These are phyloP conservation scores for Pisolithus thermaeus DNA, from an alignment of 1,284 basidiomycete genomes.

Conservation along the genomic window DNA sequence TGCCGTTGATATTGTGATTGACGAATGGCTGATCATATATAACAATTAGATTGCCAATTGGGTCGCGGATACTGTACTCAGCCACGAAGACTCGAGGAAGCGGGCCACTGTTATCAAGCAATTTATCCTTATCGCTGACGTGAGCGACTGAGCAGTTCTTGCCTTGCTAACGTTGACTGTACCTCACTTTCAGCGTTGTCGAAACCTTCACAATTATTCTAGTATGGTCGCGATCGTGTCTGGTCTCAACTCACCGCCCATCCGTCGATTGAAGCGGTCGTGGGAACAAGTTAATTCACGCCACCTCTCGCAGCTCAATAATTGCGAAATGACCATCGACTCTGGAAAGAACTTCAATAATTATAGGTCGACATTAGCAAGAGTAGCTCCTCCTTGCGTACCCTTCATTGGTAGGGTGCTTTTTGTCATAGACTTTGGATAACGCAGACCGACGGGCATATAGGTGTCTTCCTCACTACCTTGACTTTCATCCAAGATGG, in stretches of 20 bases:
- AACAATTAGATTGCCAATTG: slow-evolving; percentile 76
- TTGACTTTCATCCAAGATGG: slow-evolving; percentile 98
- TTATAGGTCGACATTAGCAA: slow-evolving; percentile 83
- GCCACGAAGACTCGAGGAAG: slow-evolving; percentile 81
- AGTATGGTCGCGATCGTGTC: slow-evolving; percentile 95
- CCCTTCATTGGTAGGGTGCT: slow-evolving; percentile 84
- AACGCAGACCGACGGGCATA: slow-evolving; percentile 2
- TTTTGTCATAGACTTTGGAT: neutral
- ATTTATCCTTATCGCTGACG: slow-evolving; percentile 91
- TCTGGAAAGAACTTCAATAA: slow-evolving; percentile 90
- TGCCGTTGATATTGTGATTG: neutral
- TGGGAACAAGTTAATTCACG: slow-evolving; percentile 87
- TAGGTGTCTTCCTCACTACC: slow-evolving; percentile 93
- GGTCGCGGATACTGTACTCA: slow-evolving; percentile 88
- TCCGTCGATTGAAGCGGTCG: slow-evolving; percentile 88
- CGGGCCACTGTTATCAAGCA: slow-evolving; percentile 83
- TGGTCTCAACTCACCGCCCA: slow-evolving; percentile 91
- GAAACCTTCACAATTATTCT: slow-evolving; percentile 89
- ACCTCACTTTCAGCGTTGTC: slow-evolving; percentile 67
- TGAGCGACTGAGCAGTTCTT: slow-evolving; percentile 36
- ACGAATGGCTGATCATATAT: neutral
- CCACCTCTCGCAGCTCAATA: slow-evolving; percentile 60
- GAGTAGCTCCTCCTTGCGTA: slow-evolving; percentile 90
- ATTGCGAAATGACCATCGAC: slow-evolving; percentile 81
- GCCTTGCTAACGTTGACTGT: slow-evolving; percentile 1